Evolutionary conservation across 768 basidiomycete genomes (phyloP), one percentile per base, ranked within the genome.

Genomic region (Lactarius psammicola): DNA sequence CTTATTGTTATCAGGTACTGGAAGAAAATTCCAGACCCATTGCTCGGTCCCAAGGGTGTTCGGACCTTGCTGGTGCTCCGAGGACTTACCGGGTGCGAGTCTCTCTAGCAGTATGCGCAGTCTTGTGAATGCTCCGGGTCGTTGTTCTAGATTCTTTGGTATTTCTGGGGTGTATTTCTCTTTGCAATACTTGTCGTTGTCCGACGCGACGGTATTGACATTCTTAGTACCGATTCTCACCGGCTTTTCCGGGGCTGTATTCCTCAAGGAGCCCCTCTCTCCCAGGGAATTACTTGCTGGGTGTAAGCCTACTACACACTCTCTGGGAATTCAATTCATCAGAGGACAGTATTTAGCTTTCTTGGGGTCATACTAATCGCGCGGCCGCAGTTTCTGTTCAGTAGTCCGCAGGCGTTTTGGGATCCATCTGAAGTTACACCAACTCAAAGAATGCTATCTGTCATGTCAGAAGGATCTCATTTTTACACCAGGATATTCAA

Each of bases 301-400:
- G 54, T 33, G 30, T 55, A 55, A 7, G 31, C 3, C 31, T 18
- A 2, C 18, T 55, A 20, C 17, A 10, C 28, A 4, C 54, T 18
- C n/a, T n/a, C 31, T n/a, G 9, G n/a, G 10, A 4, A 31, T 55
- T 55, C 20, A 33, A 55, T 20, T 55, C 9, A 55, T 31, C 20
- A 55, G 18, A 31, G 17, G 54, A 20, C 5, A 55, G 54, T 55
- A 18, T 55, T 11, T 18, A 55, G 54, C 31, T 33, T 33, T 20
- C 4, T 33, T 20, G 31, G 31, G 3, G 54, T 55, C 30, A 8
- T 55, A 9, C n/a, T 55, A 13, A 92, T 97, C 57, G 91, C 93
- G 9, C 81, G 91, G 40, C 94, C 94, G 0, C 77, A 81, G 0
- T 85, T 86, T 59, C 70, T 97, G 7, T 95, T 97, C 70, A 88